phyloP scores from a whole-genome alignment of 345 rosid species.

The Populus euphratica region DNA sequence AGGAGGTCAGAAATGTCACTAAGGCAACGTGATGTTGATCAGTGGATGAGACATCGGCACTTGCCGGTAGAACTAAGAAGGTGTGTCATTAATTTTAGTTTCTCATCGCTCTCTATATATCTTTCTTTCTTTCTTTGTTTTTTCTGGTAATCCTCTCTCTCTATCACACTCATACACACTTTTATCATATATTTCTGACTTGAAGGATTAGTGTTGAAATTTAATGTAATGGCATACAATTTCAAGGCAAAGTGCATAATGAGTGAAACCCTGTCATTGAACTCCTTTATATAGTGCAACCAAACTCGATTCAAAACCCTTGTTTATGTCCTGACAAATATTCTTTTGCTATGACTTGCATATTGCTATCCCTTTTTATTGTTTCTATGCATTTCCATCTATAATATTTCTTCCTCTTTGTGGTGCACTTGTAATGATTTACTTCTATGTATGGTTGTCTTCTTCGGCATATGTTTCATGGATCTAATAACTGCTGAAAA shows the following conservation, averaged over 20 bases:
- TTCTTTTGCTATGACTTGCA: neutral
- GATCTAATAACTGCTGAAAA: neutral
- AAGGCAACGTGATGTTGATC: conserved; percentile 87
- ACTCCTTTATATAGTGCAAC: neutral
- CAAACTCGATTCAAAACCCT: neutral
- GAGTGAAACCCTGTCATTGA: neutral
- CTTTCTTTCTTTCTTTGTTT: neutral
- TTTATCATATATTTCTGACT: neutral
- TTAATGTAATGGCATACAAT: neutral
- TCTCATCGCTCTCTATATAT: neutral
- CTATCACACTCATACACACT: neutral
- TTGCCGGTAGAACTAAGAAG: conserved; percentile 63
- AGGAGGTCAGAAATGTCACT: conserved; percentile 83
- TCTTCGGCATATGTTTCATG: neutral
- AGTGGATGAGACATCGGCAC: conserved; percentile 91
- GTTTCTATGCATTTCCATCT: neutral
- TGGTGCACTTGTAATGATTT: neutral
- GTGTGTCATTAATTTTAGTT: conserved; percentile 21
- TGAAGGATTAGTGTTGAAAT: conserved; percentile 2
- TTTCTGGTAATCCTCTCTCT: neutral
- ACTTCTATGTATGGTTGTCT: neutral
- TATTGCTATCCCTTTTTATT: neutral
- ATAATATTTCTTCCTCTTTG: neutral
- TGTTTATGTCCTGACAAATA: neutral
- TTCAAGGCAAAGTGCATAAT: neutral